These are phyloP conservation scores for Phytopythium mirpurense DNA, from an alignment of 352 stramenopile genomes.

Conservation along the genomic window DNA sequence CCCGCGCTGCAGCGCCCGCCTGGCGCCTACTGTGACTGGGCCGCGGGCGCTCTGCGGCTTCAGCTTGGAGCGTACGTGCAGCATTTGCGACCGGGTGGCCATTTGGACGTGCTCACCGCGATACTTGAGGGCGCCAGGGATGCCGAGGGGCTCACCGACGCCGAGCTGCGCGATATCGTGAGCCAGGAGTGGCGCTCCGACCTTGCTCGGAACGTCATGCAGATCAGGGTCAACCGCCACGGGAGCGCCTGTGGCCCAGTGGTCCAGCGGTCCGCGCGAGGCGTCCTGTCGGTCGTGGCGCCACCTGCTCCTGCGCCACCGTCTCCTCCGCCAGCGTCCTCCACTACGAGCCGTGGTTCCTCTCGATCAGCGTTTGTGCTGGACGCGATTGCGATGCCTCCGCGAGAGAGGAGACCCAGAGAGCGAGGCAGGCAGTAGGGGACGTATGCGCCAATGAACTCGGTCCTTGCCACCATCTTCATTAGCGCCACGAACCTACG, in stretches of 20 bases:
- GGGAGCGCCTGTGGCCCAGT: constrained; percentile 41
- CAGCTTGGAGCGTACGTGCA: constrained; percentile 32
- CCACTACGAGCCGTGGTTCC: not conserved
- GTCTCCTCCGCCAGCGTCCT: not conserved
- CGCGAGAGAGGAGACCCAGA: constrained; percentile 12
- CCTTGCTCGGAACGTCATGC: constrained; percentile 43
- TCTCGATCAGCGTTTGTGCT: constrained; percentile 16
- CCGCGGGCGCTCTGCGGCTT: constrained; percentile 28
- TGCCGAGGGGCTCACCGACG: constrained; percentile 22
- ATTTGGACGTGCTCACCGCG: not conserved
- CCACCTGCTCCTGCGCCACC: constrained; percentile 12
- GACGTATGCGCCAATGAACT: not conserved
- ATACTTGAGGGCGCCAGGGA: constrained; percentile 10
- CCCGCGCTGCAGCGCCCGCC: constrained; percentile 29
- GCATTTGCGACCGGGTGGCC: not conserved
- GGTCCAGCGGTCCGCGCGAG: constrained; percentile 43
- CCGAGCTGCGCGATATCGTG: constrained; percentile 43
- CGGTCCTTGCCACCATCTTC: not conserved
- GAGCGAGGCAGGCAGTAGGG: not conserved
- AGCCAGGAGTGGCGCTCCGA: constrained; percentile 62
- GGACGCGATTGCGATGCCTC: constrained; percentile 26
- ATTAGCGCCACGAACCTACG: no score
- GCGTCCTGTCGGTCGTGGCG: constrained; percentile 36
- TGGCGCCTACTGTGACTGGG: constrained; percentile 39
- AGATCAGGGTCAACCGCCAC: constrained; percentile 57